Base-by-base conservation (phyloP, 805 yeast species). In the Saturnispora sanitii region DNA sequence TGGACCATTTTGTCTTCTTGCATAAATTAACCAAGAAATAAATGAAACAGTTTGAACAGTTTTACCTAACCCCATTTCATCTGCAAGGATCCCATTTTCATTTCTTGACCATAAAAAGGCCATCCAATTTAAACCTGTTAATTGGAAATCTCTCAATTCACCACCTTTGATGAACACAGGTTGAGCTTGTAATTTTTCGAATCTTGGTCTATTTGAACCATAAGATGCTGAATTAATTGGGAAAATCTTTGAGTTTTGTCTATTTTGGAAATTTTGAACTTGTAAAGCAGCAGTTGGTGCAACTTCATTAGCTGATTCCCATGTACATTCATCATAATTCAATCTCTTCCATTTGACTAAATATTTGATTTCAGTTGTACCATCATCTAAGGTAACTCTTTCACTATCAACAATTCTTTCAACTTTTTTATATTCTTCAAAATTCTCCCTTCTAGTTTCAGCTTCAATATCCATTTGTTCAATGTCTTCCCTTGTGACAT, bases 61-160 rank as follows among this genome's bases (percentile, higher is more conserved):
- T 57, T 92, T 92, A 48, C 98, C 98, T 41, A 92, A 71, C 41
- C 98, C 98, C 98, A 92, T 92, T 61, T 92, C 98, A 66, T 92
- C 98, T 4, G 98, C 98, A 32, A 92, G 66, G 38, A 92, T 92
- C 42, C 98, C 97, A 60, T 92, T 92, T 64, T 92, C 96, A 61
- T 90, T 85, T 54, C 96, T 75, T 4, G 95, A 85, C 98, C 98
- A 92, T 46, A 92, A 66, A 58, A 90, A 92, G 0, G 98, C 98
- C 98, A 92, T 92, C 99, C 99, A 92, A 62, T 92, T 92, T 47
- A 92, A 72, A 42, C 99, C 99, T 0, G 98, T 92, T 59, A 92
- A 71, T 67, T 92, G 99, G 73, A 92, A 92, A 65, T 92, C 98
- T 59, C 98, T 77, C 48, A 92, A 70, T 58, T 82, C 92, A 38